A percentile compares a stretch with the other conserved stretches of the same genome.
Evolutionary conservation across 2,329 filamentous ascomycete genomes (phyloP).

Genomic region (Fusarium chaquense): DNA sequence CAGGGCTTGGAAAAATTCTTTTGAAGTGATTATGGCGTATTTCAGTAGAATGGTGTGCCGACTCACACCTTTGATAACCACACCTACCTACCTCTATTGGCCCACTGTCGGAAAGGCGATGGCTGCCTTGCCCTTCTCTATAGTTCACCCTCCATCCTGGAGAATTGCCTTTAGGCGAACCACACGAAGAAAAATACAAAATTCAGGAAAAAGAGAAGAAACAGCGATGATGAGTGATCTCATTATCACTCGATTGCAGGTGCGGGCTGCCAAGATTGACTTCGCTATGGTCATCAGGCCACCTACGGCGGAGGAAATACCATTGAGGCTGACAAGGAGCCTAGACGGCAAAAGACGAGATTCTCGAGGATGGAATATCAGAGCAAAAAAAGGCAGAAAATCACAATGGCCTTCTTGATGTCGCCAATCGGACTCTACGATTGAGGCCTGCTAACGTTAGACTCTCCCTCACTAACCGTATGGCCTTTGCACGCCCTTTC

Average conservation of each 20-base stretch:
- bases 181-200: background rate
- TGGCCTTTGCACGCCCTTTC: background rate
- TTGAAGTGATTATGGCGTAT: too few species aligned
- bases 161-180: background rate
- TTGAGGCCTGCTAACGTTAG: background rate
- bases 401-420: background rate
- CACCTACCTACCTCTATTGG: too few species aligned
- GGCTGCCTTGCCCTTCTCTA: too few species aligned
- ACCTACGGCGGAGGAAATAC: background rate
- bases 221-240: background rate
- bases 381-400: background rate
- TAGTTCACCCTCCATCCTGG: background rate
- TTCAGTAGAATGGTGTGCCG: too few species aligned
- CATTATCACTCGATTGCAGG: background rate
- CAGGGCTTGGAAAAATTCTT: too few species aligned
- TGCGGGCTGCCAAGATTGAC: background rate
- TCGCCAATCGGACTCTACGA: accelerated
- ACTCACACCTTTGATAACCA: too few species aligned
- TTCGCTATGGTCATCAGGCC: background rate
- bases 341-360: too few species aligned
- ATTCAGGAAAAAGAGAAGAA: background rate
- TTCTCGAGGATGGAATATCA: accelerated
- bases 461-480: accelerated
- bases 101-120: too few species aligned
- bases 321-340: background rate